Conservation (phyloP, 306 rosid genomes). For the Parietaria judaica region DNA sequence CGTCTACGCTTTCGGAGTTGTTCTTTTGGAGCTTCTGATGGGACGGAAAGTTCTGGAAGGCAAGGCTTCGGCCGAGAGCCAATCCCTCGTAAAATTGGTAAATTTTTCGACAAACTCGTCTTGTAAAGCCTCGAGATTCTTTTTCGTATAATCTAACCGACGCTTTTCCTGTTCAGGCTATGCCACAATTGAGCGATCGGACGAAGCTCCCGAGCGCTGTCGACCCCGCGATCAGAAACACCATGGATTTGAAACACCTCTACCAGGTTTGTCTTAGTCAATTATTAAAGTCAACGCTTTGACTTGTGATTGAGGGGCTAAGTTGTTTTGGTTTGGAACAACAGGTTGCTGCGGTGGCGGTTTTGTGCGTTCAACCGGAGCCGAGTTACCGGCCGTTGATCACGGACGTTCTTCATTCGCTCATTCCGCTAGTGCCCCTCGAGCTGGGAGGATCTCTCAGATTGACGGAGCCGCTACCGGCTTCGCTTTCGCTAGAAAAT, state of each 20-base stretch:
- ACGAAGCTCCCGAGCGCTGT: constrained; percentile 69
- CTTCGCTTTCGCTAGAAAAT: constrained; percentile 16
- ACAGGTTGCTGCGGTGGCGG: constrained; percentile 97
- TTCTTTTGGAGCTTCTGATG: constrained; percentile 72
- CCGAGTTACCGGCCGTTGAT: constrained; percentile 85
- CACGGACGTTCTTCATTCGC: constrained; percentile 86
- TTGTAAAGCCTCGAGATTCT: neutral
- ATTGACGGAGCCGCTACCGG: constrained; percentile 33
- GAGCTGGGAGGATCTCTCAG: constrained; percentile 86
- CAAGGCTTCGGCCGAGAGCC: constrained; percentile 41
- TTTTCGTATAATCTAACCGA: neutral
- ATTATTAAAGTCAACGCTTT: neutral
- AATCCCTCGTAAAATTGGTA: constrained; percentile 83
- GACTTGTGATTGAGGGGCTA: neutral
- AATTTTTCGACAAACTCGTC: neutral
- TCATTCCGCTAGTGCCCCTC: constrained; percentile 69
- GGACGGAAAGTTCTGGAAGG: constrained; percentile 68
- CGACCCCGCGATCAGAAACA: constrained; percentile 65
- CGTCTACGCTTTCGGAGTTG: constrained; percentile 84
- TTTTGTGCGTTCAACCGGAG: constrained; percentile 84
- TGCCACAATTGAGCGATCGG: constrained; percentile 87
- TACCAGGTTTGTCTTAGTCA: constrained; percentile 53
- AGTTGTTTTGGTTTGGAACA: constrained; percentile 25
- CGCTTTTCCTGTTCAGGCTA: constrained; percentile 53
- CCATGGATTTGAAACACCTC: constrained; percentile 91